Conservation (phyloP, 164 flowering plant genomes). For the Sextonia rubra region DNA sequence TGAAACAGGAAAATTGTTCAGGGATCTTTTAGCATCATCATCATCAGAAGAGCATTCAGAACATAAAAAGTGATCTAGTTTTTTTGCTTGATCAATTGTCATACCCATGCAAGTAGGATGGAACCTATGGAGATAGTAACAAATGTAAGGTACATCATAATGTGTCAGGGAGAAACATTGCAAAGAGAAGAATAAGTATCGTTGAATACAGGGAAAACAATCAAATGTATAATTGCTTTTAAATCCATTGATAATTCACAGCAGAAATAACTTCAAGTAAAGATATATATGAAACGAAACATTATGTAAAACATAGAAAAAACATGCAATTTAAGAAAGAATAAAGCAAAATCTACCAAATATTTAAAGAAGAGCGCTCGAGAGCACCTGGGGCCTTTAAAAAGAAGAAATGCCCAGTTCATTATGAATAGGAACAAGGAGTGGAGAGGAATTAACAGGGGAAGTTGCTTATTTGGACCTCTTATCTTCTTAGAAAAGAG, state of each 20-base stretch:
- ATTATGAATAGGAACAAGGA: no score
- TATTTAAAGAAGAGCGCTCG: no score
- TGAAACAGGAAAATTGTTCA: constrained; percentile 38
- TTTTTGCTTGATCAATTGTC: constrained; percentile 60
- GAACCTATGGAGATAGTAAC: constrained; percentile 38
- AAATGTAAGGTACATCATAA: not conserved
- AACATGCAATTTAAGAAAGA: no score
- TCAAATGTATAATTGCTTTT: not conserved
- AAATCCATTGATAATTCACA: not conserved
- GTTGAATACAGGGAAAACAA: not conserved
- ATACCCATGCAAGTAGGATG: constrained; percentile 69
- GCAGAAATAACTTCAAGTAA: not conserved
- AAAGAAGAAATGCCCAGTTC: no score
- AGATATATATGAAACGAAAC: not conserved
- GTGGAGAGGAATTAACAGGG: no score
- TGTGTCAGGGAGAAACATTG: not conserved
- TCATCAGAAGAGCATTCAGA: constrained; percentile 33
- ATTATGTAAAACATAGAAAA: no score
- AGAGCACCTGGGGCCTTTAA: no score
- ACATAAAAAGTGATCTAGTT: constrained; percentile 31
- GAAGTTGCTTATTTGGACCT: no score
- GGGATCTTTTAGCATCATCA: constrained; percentile 46
- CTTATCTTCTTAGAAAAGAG: no score
- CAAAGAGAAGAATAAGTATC: not conserved
- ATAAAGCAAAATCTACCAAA: no score